Conservation (phyloP, 2,329 filamentous ascomycete species). For the Colletotrichum liaoningense region DNA sequence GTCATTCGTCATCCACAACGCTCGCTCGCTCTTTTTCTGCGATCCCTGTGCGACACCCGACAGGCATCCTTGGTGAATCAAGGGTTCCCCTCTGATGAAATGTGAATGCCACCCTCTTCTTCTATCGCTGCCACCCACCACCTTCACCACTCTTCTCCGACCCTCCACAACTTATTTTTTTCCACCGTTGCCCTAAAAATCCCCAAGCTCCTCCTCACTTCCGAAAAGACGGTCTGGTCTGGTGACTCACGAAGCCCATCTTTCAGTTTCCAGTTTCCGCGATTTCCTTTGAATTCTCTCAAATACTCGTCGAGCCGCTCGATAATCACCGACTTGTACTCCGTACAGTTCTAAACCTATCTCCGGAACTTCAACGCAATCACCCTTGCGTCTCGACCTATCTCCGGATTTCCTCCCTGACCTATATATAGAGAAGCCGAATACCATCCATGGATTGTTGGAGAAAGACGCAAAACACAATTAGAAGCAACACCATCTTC, state of each 20-base stretch:
- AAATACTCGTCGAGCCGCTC: not conserved
- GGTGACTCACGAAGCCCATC: not conserved
- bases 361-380: not conserved
- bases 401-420: not conserved
- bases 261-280: not conserved
- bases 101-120: slow-evolving; percentile 21
- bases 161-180: slow-evolving; percentile 31
- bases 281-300: not conserved
- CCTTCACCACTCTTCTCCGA: not conserved
- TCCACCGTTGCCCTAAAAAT: slow-evolving; percentile 25
- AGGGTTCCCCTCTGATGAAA: slow-evolving; percentile 12
- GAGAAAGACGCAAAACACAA: not conserved
- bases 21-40: not conserved
- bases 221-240: slow-evolving; percentile 11
- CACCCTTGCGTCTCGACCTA: not conserved
- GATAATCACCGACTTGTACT: no score
- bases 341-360: no score
- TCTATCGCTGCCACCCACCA: slow-evolving; percentile 26
- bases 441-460: slow-evolving; percentile 16
- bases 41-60: slow-evolving; percentile 7
- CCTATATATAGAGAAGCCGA: not conserved
- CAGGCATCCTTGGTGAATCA: slow-evolving; percentile 18
- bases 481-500: slow-evolving; percentile 5
- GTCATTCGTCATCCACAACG: slow-evolving; percentile 32
- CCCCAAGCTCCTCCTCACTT: slow-evolving; percentile 23